Evolutionary conservation across 1,284 basidiomycete species (phyloP), one percentile per base, ranked within the genome.

Genomic region (Ganoderma multipileum): DNA sequence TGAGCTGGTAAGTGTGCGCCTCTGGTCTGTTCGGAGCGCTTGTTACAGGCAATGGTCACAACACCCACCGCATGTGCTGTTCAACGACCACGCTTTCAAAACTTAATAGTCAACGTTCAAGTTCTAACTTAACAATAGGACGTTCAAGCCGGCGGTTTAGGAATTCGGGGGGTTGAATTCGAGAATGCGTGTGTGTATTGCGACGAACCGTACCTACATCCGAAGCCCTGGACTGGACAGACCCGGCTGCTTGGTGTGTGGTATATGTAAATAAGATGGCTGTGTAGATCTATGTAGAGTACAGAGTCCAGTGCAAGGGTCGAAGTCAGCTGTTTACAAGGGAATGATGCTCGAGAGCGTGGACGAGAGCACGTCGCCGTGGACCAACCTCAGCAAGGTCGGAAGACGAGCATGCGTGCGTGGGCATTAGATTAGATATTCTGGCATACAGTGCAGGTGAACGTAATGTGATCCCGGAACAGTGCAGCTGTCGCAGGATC

Each of bases 381-480:
- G 57, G 30, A 28, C 61, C 52, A 60, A 41, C 64, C 68, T 44
- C 63, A 55, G 63, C 68, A 62, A 66, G 61, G 65, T 68, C 67
- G 59, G 69, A 69, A 66, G 68, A 57, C 63, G 65, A 71, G 68
- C 41, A 69, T 67, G 55, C 70, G 65, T 63, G 69, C 65, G 69
- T 61, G 68, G 72, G 63, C 74, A 81, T 91, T 89, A 93, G 79
- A 91, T 93, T 89, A 93, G 79, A 93, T 93, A 81, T 85, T 91
- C 83, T 87, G 87, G 86, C 91, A 93, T 79, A 93, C 81, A 68
- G 86, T 85, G 85, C 91, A 93, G 70, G 88, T 82, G 76, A 93
- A 86, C 26, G 82, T 87, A 77, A 93, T 91, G 73, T 82, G 83
- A 72, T 92, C 85, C 74, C 89, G 86, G 89, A 93, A 92, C 66